Conservation (phyloP, 2,329 filamentous ascomycete species). For the Phyllosticta citrichinensis region DNA sequence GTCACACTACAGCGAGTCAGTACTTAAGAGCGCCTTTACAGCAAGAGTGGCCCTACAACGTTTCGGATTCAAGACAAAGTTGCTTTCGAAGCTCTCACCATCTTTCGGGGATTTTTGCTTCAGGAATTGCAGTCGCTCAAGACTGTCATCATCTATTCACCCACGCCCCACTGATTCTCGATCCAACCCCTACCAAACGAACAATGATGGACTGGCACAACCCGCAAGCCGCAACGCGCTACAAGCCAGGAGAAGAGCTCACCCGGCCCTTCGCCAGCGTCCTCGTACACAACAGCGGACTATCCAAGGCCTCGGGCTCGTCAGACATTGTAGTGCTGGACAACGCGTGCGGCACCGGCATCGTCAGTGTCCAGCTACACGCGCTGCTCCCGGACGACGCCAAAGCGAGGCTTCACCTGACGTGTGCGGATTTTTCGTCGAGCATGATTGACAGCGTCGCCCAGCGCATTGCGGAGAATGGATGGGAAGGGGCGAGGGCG, state of each 20-base stretch:
- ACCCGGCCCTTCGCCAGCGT: slow-evolving; percentile 21
- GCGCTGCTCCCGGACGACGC: slow-evolving; percentile 28
- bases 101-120: too few relatives aligned
- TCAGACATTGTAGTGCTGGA: slow-evolving; percentile 36
- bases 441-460: slow-evolving; percentile 34
- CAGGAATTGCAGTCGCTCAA: too few relatives aligned
- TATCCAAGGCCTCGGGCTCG: slow-evolving; percentile 16
- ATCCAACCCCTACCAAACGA: neutral
- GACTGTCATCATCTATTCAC: neutral
- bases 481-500: slow-evolving; percentile 39
- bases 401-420: slow-evolving; percentile 35
- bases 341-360: slow-evolving; percentile 44
- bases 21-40: too few relatives aligned
- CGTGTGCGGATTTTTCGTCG: slow-evolving; percentile 41
- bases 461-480: slow-evolving; percentile 30
- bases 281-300: slow-evolving; percentile 22
- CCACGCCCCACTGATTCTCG: neutral
- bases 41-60: too few relatives aligned
- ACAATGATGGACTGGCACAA: slow-evolving; percentile 10
- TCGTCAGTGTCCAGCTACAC: slow-evolving; percentile 39
- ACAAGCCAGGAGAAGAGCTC: slow-evolving; percentile 21
- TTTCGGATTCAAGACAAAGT: too few relatives aligned
- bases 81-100: too few relatives aligned
- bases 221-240: slow-evolving; percentile 16
- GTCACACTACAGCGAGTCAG: neutral